Evolutionary conservation across 352 stramenopile species (phyloP).

Genomic region (Phytophthora colocasiae): DNA sequence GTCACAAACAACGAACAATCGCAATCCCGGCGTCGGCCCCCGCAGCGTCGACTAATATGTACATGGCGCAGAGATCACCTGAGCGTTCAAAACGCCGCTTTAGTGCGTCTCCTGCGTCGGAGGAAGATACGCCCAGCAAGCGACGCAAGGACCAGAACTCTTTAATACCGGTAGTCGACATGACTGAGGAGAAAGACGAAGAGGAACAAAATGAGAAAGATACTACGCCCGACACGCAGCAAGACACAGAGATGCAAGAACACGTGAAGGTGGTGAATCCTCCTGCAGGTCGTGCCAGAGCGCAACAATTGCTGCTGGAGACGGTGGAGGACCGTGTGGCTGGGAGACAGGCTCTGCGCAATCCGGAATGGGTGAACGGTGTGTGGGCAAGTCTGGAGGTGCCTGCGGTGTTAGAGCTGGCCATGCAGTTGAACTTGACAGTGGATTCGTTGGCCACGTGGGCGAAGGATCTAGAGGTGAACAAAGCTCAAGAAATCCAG

Average conservation of each 20-base stretch:
- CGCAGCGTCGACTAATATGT: not conserved
- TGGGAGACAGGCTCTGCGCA: slow-evolving; percentile 16
- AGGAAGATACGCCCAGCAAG: slow-evolving; percentile 32
- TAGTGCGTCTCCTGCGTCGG: slow-evolving; percentile 22
- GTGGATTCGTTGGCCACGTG: slow-evolving; percentile 48
- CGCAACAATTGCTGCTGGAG: slow-evolving; percentile 31
- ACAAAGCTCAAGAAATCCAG: slow-evolving; percentile 25
- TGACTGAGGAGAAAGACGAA: slow-evolving; percentile 14
- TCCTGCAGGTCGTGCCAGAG: slow-evolving; percentile 8
- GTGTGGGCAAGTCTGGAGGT: slow-evolving; percentile 46
- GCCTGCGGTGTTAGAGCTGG: slow-evolving; percentile 37
- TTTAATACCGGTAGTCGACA: slow-evolving; percentile 4
- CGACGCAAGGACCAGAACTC: slow-evolving; percentile 34
- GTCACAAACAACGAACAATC: slow-evolving; percentile 4
- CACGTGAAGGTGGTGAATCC: too few species aligned
- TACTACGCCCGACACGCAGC: slow-evolving; percentile 14
- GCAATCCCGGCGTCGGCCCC: slow-evolving; percentile 18
- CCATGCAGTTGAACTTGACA: slow-evolving; percentile 47
- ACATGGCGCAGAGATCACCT: slow-evolving; percentile 7
- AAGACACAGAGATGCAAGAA: slow-evolving; percentile 2
- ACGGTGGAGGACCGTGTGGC: slow-evolving; percentile 42
- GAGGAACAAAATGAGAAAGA: slow-evolving; percentile 17
- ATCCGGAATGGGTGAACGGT: slow-evolving; percentile 37
- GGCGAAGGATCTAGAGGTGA: slow-evolving; percentile 32
- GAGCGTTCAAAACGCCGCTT: slow-evolving; percentile 39